Evolutionary conservation across 2,329 filamentous ascomycete genomes (phyloP).

Genomic region (Hansfordia pulvinata): DNA sequence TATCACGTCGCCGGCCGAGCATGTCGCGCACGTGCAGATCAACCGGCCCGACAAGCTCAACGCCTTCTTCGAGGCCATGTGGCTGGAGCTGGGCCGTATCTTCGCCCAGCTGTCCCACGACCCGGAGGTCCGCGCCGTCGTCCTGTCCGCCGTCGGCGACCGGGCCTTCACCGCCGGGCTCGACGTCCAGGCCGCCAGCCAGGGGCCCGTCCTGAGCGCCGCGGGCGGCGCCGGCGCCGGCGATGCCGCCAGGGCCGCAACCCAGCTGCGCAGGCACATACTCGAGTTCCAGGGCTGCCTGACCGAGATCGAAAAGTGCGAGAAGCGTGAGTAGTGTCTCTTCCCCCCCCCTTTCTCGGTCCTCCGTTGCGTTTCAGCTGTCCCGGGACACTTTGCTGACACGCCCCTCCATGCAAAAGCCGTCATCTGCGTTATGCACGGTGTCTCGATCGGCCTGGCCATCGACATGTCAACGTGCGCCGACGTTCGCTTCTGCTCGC

Average conservation of each 20-base stretch:
- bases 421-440: conserved; percentile 72
- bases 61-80: conserved; percentile 74
- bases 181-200: conserved; percentile 60
- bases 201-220: conserved; percentile 31
- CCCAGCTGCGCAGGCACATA: conserved; percentile 52
- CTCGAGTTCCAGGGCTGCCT: conserved; percentile 72
- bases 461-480: conserved; percentile 60
- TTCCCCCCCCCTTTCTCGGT: background rate
- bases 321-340: conserved; percentile 53
- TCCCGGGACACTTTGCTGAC: too few species aligned
- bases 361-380: too few species aligned
- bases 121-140: conserved; percentile 58
- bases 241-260: conserved; percentile 54
- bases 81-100: conserved; percentile 63
- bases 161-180: conserved; percentile 77
- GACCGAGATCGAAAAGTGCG: conserved; percentile 65
- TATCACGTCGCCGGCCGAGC: conserved; percentile 55
- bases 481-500: conserved; percentile 55
- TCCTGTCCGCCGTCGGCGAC: conserved; percentile 71
- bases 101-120: conserved; percentile 63
- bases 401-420: conserved; percentile 32
- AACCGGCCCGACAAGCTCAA: conserved; percentile 81
- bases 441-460: conserved; percentile 62
- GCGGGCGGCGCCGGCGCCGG: conserved; percentile 11
- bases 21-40: conserved; percentile 85